Evolutionary conservation across 441 rosid species (phyloP), one percentile per base, ranked within the genome.

Genomic region (Croton laevigatus): DNA sequence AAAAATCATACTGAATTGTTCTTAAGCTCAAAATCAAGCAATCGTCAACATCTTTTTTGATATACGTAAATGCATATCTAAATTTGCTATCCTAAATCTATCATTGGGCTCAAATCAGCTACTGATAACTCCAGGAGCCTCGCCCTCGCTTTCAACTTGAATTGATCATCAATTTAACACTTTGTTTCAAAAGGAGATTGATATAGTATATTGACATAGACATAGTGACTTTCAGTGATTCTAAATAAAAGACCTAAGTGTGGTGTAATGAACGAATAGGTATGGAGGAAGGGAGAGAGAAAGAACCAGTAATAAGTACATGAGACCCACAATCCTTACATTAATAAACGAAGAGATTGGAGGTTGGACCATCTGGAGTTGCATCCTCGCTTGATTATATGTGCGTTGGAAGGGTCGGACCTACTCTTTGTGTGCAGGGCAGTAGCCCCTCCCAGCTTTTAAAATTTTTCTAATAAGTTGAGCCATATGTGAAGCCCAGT

Each of bases 371-470:
- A 38, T 95, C 98, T 0, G 97, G 98, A 59, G 89, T 92, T 8
- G 99, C 99, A 82, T 95, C 98, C 73, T 95, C 98, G 92, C 98
- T 95, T 19, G 99, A 95, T 82, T 95, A 95, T 14, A 98, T 95
- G 78, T 95, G 99, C 4, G 99, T 95, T 58, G 98, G n/a, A n/a
- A n/a, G n/a, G n/a, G n/a, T n/a, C n/a, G n/a, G n/a, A n/a, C n/a
- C n/a, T n/a, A n/a, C n/a, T n/a, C n/a, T n/a, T n/a, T n/a, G n/a
- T n/a, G n/a, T n/a, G n/a, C n/a, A n/a, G n/a, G n/a, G n/a, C n/a
- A n/a, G n/a, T n/a, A n/a, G n/a, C n/a, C n/a, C n/a, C n/a, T n/a
- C n/a, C n/a, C n/a, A n/a, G n/a, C n/a, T n/a, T n/a, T n/a, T n/a
- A n/a, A n/a, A n/a, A n/a, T n/a, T n/a, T n/a, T n/a, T n/a, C n/a